A percentile compares a stretch with the other conserved stretches of the same genome.
Conservation (phyloP, 208 protist genomes). For the Acanthamoeba lenticulata region DNA sequence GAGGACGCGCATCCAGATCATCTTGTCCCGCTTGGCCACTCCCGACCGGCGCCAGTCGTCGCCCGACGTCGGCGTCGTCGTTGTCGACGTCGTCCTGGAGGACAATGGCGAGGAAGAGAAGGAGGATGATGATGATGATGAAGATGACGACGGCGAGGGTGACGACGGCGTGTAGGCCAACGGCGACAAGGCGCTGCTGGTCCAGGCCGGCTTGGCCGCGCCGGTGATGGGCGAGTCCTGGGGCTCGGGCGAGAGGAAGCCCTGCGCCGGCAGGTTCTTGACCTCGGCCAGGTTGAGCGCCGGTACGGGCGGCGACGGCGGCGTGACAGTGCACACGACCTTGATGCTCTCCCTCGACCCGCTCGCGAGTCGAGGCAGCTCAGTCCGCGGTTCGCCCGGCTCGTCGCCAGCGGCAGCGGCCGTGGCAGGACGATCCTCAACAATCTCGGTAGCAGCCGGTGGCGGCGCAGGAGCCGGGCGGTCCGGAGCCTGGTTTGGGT, state of each 20-base stretch:
- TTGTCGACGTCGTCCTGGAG: background rate
- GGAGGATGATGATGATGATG: background rate
- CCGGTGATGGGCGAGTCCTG: background rate
- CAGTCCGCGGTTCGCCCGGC: too few species aligned
- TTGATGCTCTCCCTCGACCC: background rate
- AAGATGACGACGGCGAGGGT: background rate
- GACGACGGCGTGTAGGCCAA: too few species aligned
- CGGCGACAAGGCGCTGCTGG: too few species aligned
- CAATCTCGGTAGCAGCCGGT: background rate
- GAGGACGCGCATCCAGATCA: background rate
- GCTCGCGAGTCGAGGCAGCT: background rate
- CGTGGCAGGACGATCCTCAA: background rate
- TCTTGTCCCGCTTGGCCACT: background rate
- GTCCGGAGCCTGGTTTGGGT: background rate
- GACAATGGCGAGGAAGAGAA: background rate
- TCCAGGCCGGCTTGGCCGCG: too few species aligned
- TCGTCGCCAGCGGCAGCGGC: too few species aligned
- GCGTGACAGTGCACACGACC: background rate
- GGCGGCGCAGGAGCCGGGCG: too few species aligned
- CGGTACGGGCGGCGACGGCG: background rate
- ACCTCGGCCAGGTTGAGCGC: background rate
- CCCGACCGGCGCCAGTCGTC: background rate
- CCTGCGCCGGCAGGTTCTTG: background rate
- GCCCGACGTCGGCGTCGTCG: background rate
- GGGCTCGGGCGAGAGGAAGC: background rate